Base-by-base conservation (phyloP, 1,284 basidiomycete genomes). In the Ganoderma multipileum region DNA sequence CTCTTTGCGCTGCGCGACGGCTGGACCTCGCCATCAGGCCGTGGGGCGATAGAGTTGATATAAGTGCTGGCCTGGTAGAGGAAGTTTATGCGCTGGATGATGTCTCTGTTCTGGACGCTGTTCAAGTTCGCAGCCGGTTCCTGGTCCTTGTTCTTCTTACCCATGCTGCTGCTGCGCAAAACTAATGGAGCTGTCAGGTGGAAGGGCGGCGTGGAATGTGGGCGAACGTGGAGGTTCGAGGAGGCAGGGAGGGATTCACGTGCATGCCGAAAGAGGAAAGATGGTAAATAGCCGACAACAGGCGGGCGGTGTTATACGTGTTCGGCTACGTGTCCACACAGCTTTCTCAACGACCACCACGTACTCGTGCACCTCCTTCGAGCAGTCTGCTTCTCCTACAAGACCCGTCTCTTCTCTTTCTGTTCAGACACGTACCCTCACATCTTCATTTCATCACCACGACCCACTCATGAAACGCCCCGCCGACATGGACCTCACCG, bases 41-140 rank as follows among this genome's bases (percentile, higher is more conserved):
- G 61, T n/a, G 60, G 68, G 14, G 69, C 67, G 41, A 89, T 76
- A 23, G 81, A 81, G 65, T 85, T 84, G 47, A 95, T 80, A 72
- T 91, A 89, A 5, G 87, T 82, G 73, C 91, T 90, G 38, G 93
- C 92, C 80, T 95, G 94, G 76, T 93, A 94, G 38, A 95, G 85
- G 77, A 93, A 95, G 80, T 92, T 95, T 71, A 95, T 84, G 33
- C 94, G 86, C 76, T 95, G 94, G 39, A 94, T 85, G 47, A 92
- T 87, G 75, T 95, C 94, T 44, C 88, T 83, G 76, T 93, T 93
- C 4, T 84, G 74, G 44, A 92, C 82, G 71, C 77, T 86, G 76
- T 82, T 84, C 2, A 87, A 82, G 64, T 86, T 90, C 9, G 68
- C 70, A 3, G 47, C 63, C 0, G 90, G 89, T 8, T 74, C 80